Percentiles rank a stretch among this genome's conserved stretches.
phyloP scores from a whole-genome alignment of 2,329 filamentous ascomycete species.

The Epichloe glyceriae region DNA sequence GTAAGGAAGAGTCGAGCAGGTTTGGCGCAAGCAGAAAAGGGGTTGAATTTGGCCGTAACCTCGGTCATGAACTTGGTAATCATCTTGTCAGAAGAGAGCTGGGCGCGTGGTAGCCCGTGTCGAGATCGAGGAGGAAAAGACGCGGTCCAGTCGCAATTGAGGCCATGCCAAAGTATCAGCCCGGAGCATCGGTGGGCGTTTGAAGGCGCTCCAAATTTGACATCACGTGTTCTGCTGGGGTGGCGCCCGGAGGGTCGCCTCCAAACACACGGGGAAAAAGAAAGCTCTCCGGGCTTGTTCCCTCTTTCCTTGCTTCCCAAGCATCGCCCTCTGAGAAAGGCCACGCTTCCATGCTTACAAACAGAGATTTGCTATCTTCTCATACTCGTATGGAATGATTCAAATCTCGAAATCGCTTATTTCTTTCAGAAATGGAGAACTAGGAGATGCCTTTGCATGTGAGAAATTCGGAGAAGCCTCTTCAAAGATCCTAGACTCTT shows the following conservation, averaged over 20 bases:
- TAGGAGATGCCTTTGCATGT: slow-evolving; percentile 7
- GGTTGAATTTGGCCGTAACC: slow-evolving; percentile 80
- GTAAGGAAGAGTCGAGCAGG: slow-evolving; percentile 82
- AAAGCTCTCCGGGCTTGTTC: neutral
- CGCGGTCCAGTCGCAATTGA: neutral
- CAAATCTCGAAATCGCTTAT: neutral
- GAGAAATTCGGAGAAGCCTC: slow-evolving; percentile 15
- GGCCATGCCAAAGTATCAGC: neutral
- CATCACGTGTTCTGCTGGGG: slow-evolving; percentile 4
- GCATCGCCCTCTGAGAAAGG: slow-evolving; percentile 13
- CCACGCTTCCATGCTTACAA: slow-evolving; percentile 14
- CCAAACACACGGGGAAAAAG: neutral
- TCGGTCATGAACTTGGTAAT: slow-evolving; percentile 79
- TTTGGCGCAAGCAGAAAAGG: slow-evolving; percentile 68
- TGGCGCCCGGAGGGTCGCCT: neutral
- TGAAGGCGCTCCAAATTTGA: slow-evolving; percentile 2
- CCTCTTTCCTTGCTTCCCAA: slow-evolving; percentile 6
- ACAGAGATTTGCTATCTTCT: slow-evolving; percentile 7
- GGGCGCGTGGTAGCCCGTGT: slow-evolving; percentile 2
- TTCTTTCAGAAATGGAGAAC: neutral
- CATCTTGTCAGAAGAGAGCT: slow-evolving; percentile 37
- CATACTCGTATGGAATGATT: neutral
- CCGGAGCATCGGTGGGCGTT: neutral
- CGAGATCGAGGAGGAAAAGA: neutral
- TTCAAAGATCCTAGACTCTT: slow-evolving; percentile 1